Evolutionary conservation across 140 eudicot species (phyloP), one percentile per base, ranked within the genome.

Genomic region (Erigeron philadelphicus): DNA sequence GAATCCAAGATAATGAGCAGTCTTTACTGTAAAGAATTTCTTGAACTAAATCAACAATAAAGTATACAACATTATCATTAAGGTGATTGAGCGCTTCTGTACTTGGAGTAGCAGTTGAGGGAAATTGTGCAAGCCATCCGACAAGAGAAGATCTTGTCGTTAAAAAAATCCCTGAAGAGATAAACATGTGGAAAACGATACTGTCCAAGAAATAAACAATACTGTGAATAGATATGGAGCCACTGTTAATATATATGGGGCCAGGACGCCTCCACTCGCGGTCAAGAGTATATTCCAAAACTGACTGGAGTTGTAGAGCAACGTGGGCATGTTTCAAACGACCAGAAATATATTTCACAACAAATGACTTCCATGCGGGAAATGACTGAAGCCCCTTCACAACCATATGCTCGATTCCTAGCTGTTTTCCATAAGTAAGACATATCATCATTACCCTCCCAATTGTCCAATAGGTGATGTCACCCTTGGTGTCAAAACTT

Each of bases 381-480:
- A 62, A 45, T 4, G 38, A 59, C 0, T 50, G 63, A 72, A 86
- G 46, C 31, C 71, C 70, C 40, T 50, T 73, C 8, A 41, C 0
- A 43, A 84, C 57, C 23, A 16, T 68, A 60, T 70, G 52, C 3
- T 46, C 31, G 40, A 78, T 63, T 10, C 78, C 79, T 12, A 45
- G 11, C 0, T 77, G 76, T 48, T 77, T 79, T 57, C 78, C 68
- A n/a, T 81, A 78, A 15, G 87, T 84, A 50, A 84, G 72, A 72
- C 69, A 77, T 19, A 73, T 74, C 84, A 87, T 90, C 67, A 84
- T 74, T 25, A 81, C 70, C 43, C 79, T 77, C 46, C 97, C 97
- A 31, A 84, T 77, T 64, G 78, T 76, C 58, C 83, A 79, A 54
- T 82, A 75, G 8, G 81, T 74, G 38, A 83, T 64, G n/a, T 45